phyloP scores from a whole-genome alignment of 192 early-diverging fungal species.

The Rhizophagus sp. region DNA sequence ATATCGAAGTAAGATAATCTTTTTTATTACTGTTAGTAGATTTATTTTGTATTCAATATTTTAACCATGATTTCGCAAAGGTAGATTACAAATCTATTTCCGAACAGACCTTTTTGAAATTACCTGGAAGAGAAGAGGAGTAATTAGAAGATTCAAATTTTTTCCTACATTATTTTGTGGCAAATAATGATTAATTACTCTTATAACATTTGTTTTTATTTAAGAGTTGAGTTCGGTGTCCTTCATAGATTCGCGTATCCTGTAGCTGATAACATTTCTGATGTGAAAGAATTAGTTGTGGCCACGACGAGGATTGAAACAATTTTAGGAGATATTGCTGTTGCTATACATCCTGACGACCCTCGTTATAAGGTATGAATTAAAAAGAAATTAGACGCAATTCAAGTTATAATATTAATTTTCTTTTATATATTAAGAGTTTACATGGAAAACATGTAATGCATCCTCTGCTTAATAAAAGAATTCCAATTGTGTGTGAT shows the following conservation, averaged over 20 bases:
- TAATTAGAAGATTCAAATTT: conserved; percentile 32
- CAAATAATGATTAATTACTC: neutral
- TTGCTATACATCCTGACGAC: conserved; percentile 91
- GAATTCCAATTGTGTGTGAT: conserved; percentile 85
- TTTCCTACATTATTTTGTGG: neutral
- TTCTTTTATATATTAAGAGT: conserved; percentile 26
- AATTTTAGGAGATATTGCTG: conserved; percentile 95
- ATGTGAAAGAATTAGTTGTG: conserved; percentile 73
- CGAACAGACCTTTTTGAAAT: conserved; percentile 65
- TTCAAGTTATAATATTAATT: neutral
- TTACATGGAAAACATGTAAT: conserved; percentile 67
- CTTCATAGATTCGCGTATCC: conserved; percentile 88
- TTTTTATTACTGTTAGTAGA: neutral
- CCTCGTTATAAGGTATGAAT: conserved; percentile 70
- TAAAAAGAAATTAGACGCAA: neutral
- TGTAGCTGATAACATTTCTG: conserved; percentile 62
- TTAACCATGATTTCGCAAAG: conserved; percentile 27
- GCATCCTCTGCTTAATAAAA: conserved; percentile 79
- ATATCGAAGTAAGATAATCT: conserved; percentile 70
- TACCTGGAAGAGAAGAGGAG: conserved; percentile 78
- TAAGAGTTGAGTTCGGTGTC: conserved; percentile 93
- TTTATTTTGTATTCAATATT: neutral
- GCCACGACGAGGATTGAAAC: conserved; percentile 98
- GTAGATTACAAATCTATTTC: conserved; percentile 83
- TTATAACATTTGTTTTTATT: conserved; percentile 25